Evolutionary conservation across 768 basidiomycete genomes (phyloP).

Genomic region (Boletellus ananas): DNA sequence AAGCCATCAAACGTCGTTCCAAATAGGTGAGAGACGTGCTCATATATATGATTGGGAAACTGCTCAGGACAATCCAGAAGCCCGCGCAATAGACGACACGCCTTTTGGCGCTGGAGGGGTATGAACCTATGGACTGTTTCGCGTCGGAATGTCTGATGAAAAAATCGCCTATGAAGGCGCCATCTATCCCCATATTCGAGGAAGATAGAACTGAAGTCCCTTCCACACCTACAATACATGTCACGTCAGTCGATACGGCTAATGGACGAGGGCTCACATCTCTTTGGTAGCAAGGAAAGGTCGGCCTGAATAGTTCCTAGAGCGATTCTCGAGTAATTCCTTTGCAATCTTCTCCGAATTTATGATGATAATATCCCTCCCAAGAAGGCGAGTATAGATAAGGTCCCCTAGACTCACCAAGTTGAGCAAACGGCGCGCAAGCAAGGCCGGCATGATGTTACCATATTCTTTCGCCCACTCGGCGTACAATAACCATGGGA

Average conservation of each 20-base stretch:
- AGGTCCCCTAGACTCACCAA: constrained; percentile 35
- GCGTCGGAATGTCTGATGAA: constrained; percentile 24
- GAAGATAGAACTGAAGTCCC: constrained; percentile 21
- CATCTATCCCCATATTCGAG: constrained; percentile 33
- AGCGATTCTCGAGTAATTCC: constrained; percentile 47
- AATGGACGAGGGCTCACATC: constrained; percentile 1
- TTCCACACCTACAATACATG: constrained; percentile 14
- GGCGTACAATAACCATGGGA: constrained; percentile 37
- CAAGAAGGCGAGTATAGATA: constrained; percentile 45
- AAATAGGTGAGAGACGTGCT: constrained; percentile 18
- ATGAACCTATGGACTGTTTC: constrained; percentile 25
- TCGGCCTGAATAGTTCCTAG: constrained; percentile 49
- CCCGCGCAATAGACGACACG: constrained; percentile 29
- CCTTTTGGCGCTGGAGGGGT: constrained; percentile 29
- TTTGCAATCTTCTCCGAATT: constrained; percentile 41
- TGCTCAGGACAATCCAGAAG: constrained; percentile 33
- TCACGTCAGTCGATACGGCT: not conserved
- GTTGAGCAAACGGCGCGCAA: not conserved
- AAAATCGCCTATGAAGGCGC: constrained; percentile 30
- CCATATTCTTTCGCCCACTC: constrained; percentile 39
- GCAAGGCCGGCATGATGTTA: not conserved
- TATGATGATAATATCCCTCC: constrained; percentile 43
- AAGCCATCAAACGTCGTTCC: not conserved
- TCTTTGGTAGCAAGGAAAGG: constrained; percentile 29
- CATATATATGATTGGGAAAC: constrained; percentile 32